A percentile compares a stretch with the other conserved stretches of the same genome.
phyloP scores from a whole-genome alignment of 371 early-diverging fungal species.

The Mortierella sp. region DNA sequence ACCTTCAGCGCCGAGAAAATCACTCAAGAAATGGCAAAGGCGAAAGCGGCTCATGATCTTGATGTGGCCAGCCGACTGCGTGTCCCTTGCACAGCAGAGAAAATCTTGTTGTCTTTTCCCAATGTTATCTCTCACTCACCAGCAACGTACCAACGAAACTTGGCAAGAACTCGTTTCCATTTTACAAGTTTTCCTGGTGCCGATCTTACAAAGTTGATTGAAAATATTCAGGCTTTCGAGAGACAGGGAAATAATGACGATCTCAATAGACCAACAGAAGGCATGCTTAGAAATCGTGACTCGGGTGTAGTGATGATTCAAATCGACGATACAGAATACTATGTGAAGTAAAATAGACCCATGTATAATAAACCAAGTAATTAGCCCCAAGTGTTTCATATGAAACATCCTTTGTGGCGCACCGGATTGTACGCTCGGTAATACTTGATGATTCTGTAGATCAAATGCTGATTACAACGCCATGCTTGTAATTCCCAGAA shows the following conservation, averaged over 20 bases:
- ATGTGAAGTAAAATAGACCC: neutral
- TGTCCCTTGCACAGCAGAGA: constrained; percentile 32
- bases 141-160: constrained; percentile 35
- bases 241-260: neutral
- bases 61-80: constrained; percentile 25
- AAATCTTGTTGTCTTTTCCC: constrained; percentile 40
- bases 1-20: constrained; percentile 13
- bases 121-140: constrained; percentile 45
- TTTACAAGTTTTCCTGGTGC: constrained; percentile 44
- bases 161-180: constrained; percentile 33
- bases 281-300: neutral
- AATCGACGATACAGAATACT: neutral
- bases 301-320: constrained; percentile 5
- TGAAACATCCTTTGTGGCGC: no score
- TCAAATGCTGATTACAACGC: no score
- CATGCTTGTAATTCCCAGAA: no score
- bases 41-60: constrained; percentile 17
- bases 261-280: neutral
- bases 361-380: neutral
- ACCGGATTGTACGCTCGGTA: no score
- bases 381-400: no score
- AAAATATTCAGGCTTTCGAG: no score
- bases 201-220: neutral
- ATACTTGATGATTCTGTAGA: no score
- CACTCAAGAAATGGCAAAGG: constrained; percentile 19